Base-by-base conservation (phyloP, 2,329 filamentous ascomycete genomes). In the Colletotrichum sp. region DNA sequence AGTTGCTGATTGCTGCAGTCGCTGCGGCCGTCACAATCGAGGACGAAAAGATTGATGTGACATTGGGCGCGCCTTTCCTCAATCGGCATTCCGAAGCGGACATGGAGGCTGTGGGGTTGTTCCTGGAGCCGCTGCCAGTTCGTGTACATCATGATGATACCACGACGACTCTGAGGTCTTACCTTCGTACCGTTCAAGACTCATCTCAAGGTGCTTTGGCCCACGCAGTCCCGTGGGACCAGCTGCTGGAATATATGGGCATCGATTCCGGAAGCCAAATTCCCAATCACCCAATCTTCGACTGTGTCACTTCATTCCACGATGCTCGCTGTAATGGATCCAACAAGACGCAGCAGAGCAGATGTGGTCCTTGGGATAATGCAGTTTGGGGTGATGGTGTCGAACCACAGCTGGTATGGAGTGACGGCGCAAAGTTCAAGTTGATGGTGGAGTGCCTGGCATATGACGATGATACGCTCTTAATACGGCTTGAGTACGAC, bases 181-280 rank as follows among this genome's bases (percentile, higher is more conserved):
- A 60, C 26, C 28, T 71, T 32, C 44, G 15, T 21, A 26, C 52
- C 1, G 81, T 83, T 0, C 79, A 80, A 59, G 8, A 24, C 8
- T 79, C 78, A 3, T 79, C 78, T 16, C 78, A 79, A 66, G 66
- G 76, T 10, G 81, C 83, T 3, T 76, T 84, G 4, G 77, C 81
- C 5, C 79, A 83, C 44, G 81, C 78, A 3, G 60, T 84, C 3
- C 81, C 82, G 2, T 84, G 82, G 82, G 13, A 81, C 32, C 77
- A 80, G 34, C 80, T 84, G 32, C 76, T 82, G 13, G n/a, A 78
- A 8, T 78, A 79, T 44, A 60, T 82, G 13, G 71, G 67, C 8
- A 59, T 78, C 30, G 34, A 21, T 32, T 28, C 39, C 12, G 39
- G 16, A 10, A 52, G n/a, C 55, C 63, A 55, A 8, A 57, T 68